Base-by-base conservation (phyloP, 2,329 filamentous ascomycete genomes). In the Aspergillus calidoustus region DNA sequence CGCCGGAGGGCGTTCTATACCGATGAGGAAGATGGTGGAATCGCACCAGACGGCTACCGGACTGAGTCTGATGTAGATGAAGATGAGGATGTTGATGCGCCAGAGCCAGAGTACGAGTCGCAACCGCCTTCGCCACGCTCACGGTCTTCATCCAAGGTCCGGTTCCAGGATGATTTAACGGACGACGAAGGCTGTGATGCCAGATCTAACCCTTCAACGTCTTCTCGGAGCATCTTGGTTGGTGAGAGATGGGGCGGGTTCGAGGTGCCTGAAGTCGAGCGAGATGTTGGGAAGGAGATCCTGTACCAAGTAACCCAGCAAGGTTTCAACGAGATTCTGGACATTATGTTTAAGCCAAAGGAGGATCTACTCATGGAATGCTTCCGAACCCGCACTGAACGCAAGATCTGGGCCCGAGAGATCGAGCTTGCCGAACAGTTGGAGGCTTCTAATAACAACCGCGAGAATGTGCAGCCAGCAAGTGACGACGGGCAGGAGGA, bases 291-390 rank as follows among this genome's bases (percentile, higher is more conserved):
- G 43, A 92, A 90, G 68, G 92, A 98, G 72, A 90, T 97, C 4
- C 81, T 98, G 1, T 97, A 96, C 71, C 91, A 97, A 74, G 88
- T 96, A 34, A 93, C 92, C 0, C 93, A 97, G 75, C 91, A 97
- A 76, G 91, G 92, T 0, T 92, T 97, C 79, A 97, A 98, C 71
- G 93, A 98, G 77, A 82, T 98, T 2, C 85, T 99, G 0, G 92
- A 98, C 71, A 85, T 88, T 1, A 83, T 99, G 0, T 99, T 99
- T 80, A 90, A 90, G 68, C 82, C 85, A 4, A 89, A 90, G 66
- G 94, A 98, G 75, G 89, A 93, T 65, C 75, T 91, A 19, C 89
- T 92, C 1, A 79, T 95, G 62, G 84, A 87, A 58, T 89, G 88
- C 11, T 84, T 86, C 8, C 82, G 84, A 53, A 91, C 89, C 0